Conservation (phyloP, 2,329 filamentous ascomycete genomes). For the Pseudogymnoascus sp. region DNA sequence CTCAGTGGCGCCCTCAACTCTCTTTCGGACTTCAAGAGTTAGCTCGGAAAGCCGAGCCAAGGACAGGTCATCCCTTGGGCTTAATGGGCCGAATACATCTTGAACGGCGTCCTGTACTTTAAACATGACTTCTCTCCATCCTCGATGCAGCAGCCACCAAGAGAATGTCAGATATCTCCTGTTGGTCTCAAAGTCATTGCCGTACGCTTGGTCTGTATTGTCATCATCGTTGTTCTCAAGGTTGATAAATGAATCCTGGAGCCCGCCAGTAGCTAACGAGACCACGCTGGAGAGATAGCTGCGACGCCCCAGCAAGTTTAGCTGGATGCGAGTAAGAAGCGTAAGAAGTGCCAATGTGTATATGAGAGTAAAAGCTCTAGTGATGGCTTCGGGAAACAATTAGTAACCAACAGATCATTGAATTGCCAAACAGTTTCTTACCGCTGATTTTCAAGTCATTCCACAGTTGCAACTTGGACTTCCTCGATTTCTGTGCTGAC, state of each 20-base stretch:
- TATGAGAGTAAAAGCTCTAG: conserved; percentile 79
- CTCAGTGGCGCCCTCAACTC: conserved; percentile 67
- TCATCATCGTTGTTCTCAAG: conserved; percentile 92
- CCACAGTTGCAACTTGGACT: conserved; percentile 90
- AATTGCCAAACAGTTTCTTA: conserved; percentile 37
- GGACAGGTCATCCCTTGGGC: conserved; percentile 79
- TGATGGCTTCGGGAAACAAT: conserved; percentile 55
- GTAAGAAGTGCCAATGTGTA: conserved; percentile 86
- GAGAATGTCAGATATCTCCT: conserved; percentile 90
- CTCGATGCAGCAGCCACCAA: conserved; percentile 93
- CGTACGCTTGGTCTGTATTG: conserved; percentile 69
- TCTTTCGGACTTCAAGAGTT: conserved; percentile 72
- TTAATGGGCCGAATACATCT: conserved; percentile 80
- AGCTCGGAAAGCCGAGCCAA: conserved; percentile 72
- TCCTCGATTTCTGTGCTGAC: conserved; percentile 42
- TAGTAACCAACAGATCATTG: conserved; percentile 10
- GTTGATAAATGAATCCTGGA: conserved; percentile 57
- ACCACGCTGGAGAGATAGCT: conserved; percentile 96
- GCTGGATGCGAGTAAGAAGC: conserved; percentile 86
- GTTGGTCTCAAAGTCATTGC: conserved; percentile 94
- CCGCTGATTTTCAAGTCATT: conserved; percentile 94
- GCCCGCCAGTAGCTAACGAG: conserved; percentile 68
- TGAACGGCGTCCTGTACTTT: conserved; percentile 79
- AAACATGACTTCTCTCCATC: conserved; percentile 74
- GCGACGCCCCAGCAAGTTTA: conserved; percentile 89